These are phyloP conservation scores for Coprinopsis strossmayeri DNA, from an alignment of 768 basidiomycete species.

Conservation along the genomic window DNA sequence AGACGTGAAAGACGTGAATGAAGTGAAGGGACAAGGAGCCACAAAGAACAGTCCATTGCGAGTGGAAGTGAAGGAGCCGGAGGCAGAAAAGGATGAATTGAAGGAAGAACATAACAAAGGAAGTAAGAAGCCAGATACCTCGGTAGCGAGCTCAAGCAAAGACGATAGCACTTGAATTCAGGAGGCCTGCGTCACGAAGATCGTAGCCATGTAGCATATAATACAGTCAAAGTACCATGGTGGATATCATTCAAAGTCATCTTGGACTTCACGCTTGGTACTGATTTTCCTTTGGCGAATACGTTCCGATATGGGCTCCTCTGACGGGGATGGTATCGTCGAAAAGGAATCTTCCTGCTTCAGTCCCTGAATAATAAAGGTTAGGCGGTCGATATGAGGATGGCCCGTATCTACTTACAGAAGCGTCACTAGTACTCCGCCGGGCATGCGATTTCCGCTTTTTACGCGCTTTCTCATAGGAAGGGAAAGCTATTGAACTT, in stretches of 20 bases:
- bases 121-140: too few relatives aligned
- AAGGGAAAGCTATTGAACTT: constrained; percentile 3
- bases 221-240: neutral
- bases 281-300: constrained; percentile 8
- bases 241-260: neutral
- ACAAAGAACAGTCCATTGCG: constrained; percentile 8
- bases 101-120: constrained; percentile 2
- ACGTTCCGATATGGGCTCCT: constrained; percentile 4
- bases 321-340: constrained; percentile 4
- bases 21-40: constrained; percentile 8
- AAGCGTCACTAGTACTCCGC: neutral
- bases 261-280: constrained; percentile 6
- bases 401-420: neutral
- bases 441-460: constrained; percentile 3
- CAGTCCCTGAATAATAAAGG: neutral
- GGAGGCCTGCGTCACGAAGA: too few relatives aligned
- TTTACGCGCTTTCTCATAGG: neutral
- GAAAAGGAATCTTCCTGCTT: constrained; percentile 6
- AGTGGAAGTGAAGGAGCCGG: constrained; percentile 6
- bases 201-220: neutral
- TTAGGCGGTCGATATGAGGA: neutral
- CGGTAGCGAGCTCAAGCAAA: neutral
- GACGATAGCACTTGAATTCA: neutral
- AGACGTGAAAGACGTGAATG: neutral
- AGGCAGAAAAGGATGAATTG: constrained; percentile 6